These are phyloP conservation scores for Laburnicola sp. DNA, from an alignment of 2,329 filamentous ascomycete genomes.

Conservation along the genomic window DNA sequence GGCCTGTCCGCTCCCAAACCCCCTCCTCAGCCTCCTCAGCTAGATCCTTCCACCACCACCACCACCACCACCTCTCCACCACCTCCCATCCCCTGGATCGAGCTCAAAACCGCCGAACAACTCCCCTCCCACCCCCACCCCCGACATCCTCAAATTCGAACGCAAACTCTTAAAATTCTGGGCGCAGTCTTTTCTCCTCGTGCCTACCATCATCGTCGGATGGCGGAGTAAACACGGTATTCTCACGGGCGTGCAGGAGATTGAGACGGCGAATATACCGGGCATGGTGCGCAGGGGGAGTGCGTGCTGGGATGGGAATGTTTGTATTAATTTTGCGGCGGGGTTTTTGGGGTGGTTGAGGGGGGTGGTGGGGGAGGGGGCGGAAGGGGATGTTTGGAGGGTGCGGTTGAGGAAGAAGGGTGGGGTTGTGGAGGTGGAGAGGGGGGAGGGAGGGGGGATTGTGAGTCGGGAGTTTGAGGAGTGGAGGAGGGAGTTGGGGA, in stretches of 20 bases:
- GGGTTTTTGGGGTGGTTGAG: slow-evolving; percentile 75
- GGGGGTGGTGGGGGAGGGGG: slow-evolving; percentile 58
- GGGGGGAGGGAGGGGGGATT: slow-evolving; percentile 75
- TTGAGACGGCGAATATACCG: slow-evolving; percentile 79
- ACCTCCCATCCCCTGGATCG: slow-evolving; percentile 78
- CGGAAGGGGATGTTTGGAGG: slow-evolving; percentile 74
- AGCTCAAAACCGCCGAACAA: slow-evolving; percentile 86
- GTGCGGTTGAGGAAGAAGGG: slow-evolving; percentile 69
- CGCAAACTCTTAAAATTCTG: slow-evolving; percentile 93
- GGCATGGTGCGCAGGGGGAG: slow-evolving; percentile 70
- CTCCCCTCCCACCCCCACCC: slow-evolving; percentile 57
- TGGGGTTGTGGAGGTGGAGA: slow-evolving; percentile 71
- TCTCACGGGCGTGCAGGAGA: slow-evolving; percentile 72
- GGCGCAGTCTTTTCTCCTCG: slow-evolving; percentile 85
- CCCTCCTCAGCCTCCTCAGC: not conserved
- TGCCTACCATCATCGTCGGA: slow-evolving; percentile 88
- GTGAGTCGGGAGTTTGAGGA: slow-evolving; percentile 76
- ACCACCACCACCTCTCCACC: not conserved
- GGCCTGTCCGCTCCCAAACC: slow-evolving; percentile 55
- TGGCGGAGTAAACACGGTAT: slow-evolving; percentile 76
- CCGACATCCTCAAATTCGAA: slow-evolving; percentile 76
- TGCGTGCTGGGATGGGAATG: slow-evolving; percentile 83
- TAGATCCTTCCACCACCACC: too few relatives aligned
- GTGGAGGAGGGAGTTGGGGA: slow-evolving; percentile 57
- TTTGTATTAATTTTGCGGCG: slow-evolving; percentile 88